A percentile compares a stretch with the other conserved stretches of the same genome.
These are phyloP conservation scores for Taphrina populina DNA, from an alignment of 1,139 yeast species.

Conservation along the genomic window DNA sequence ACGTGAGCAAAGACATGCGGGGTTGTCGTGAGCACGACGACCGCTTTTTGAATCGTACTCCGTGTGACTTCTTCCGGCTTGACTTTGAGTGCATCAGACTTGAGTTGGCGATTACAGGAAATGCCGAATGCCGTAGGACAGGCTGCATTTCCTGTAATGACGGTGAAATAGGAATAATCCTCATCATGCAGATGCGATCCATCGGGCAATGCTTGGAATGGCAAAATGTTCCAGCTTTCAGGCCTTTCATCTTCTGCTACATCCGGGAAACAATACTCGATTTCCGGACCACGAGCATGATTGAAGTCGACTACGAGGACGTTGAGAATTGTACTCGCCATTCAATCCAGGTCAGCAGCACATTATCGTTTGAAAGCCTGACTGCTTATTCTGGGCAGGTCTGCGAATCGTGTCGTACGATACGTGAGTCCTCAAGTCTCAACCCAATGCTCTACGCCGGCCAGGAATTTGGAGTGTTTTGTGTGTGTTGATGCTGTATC, in stretches of 20 bases:
- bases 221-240: slow-evolving; percentile 81
- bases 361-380: too few species aligned
- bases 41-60: slow-evolving; percentile 85
- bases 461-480: too few species aligned
- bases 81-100: slow-evolving; percentile 59
- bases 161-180: slow-evolving; percentile 90
- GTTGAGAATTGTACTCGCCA: slow-evolving; percentile 58
- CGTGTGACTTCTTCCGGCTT: slow-evolving; percentile 71
- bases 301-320: slow-evolving; percentile 90
- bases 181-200: slow-evolving; percentile 92
- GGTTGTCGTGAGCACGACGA: slow-evolving; percentile 80
- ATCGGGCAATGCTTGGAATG: slow-evolving; percentile 94
- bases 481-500: too few species aligned
- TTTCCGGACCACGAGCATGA: slow-evolving; percentile 91
- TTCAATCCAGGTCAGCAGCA: too few species aligned
- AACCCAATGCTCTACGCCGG: too few species aligned
- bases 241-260: slow-evolving; percentile 49
- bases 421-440: too few species aligned
- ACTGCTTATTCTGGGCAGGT: too few species aligned
- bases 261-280: slow-evolving; percentile 67
- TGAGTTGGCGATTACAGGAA: slow-evolving; percentile 84
- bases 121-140: slow-evolving; percentile 80
- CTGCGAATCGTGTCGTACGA: too few species aligned
- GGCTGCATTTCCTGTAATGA: slow-evolving; percentile 46
- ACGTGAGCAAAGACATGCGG: slow-evolving; percentile 79